A percentile compares a stretch with the other conserved stretches of the same genome.
phyloP scores from a whole-genome alignment of 768 basidiomycete species.

The Lyophyllum shimeji region DNA sequence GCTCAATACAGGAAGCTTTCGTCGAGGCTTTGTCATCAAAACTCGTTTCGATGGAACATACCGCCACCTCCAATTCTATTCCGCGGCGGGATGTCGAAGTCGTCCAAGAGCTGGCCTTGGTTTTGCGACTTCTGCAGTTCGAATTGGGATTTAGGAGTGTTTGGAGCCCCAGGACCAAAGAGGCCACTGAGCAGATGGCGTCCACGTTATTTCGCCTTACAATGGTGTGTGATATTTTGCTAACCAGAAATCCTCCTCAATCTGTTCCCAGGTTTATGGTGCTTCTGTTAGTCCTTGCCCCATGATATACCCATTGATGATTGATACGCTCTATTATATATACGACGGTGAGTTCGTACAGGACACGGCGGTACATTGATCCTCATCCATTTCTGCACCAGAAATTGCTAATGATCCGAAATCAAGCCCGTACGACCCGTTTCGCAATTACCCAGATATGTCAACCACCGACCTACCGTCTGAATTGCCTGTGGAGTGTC shows the following conservation, averaged over 20 bases:
- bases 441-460: conserved; percentile 59
- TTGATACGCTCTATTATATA: conserved; percentile 74
- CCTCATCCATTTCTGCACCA: conserved; percentile 23
- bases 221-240: conserved; percentile 40
- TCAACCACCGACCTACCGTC: conserved; percentile 49
- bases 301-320: conserved; percentile 59
- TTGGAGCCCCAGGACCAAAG: conserved; percentile 55
- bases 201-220: conserved; percentile 47
- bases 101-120: conserved; percentile 49
- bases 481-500: conserved; percentile 58
- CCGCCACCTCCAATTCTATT: conserved; percentile 26
- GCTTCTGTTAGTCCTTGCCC: conserved; percentile 53
- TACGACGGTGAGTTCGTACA: conserved; percentile 58
- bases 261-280: conserved; percentile 47
- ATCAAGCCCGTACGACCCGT: conserved; percentile 56
- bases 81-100: conserved; percentile 21
- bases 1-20: conserved; percentile 57
- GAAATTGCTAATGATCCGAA: conserved; percentile 65
- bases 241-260: conserved; percentile 6
- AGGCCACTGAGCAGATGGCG: conserved; percentile 41
- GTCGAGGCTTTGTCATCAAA: conserved; percentile 47
- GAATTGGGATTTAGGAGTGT: conserved; percentile 60
- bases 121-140: conserved; percentile 72
- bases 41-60: conserved; percentile 39
- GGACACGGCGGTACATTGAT: not conserved